Base-by-base conservation (phyloP, 1,284 basidiomycete species). In the Ceratobasidium sp. region DNA sequence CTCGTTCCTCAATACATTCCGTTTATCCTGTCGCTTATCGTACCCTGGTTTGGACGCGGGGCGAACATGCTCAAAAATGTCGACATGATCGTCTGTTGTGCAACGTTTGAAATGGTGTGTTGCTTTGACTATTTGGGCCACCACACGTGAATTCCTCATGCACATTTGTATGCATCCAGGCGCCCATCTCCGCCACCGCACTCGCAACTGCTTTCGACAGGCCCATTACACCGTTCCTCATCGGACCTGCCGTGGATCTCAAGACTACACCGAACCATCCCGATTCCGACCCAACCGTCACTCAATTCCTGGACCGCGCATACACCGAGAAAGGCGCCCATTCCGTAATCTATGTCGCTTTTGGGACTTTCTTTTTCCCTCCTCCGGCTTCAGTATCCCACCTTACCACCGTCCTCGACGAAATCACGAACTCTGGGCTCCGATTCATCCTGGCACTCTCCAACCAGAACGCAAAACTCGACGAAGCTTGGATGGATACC, bases 311-410 rank as follows among this genome's bases (percentile, higher is more conserved):
- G 41, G 46, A 66, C 69, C 30, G 36, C 19, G 50, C 59, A 53
- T 64, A 64, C 29, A 56, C 44, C 9, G 53, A 64, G 3, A 23
- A 49, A 8, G 69, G 69, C 0, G 27, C 44, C 1, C 41, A 70
- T 33, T 56, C 52, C 7, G 59, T 57, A 1, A n/a, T 70, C 7
- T 70, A 70, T 30, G 41, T 64, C 23, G 50, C 59, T 8, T 70
- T 70, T 21, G 69, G 69, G 13, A 53, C 59, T 14, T 21, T 39
- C 29, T 66, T 44, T 21, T 60, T 64, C 44, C 69, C 69, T 21
- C 19, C 27, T 0, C 60, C 50, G 1, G 25, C 33, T 8, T 66
- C 60, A 1, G 9, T n/a, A 13, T 2, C 8, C 16, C 69, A 70
- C 25, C 25, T 70, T 14, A 57, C 16, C 4, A 49, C 50, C 11